phyloP scores from a whole-genome alignment of 2,329 filamentous ascomycete species.

The Trichoderma afroharzianum region DNA sequence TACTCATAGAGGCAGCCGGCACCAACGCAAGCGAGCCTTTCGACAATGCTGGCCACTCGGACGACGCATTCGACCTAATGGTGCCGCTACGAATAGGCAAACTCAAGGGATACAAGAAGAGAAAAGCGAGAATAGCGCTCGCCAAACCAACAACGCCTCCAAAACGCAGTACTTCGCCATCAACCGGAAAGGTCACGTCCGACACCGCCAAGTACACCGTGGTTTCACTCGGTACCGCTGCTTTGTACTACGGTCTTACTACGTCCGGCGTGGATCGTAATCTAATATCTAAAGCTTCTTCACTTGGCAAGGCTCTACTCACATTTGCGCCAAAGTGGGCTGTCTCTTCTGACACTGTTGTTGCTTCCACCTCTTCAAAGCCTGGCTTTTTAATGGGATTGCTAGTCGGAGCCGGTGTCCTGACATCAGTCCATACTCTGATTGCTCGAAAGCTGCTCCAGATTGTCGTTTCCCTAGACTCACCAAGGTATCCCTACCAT shows the following conservation, averaged over 20 bases:
- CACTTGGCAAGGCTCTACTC: background rate
- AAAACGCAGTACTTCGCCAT: background rate
- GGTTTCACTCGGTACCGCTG: background rate
- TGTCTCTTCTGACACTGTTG: background rate
- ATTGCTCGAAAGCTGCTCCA: background rate
- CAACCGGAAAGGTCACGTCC: fast-evolving
- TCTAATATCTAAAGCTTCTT: background rate
- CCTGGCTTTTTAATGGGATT: background rate
- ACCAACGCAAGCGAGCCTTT: background rate
- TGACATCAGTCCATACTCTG: background rate
- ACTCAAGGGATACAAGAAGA: background rate
- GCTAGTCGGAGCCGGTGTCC: background rate
- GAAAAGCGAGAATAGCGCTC: background rate
- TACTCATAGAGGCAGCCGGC: background rate
- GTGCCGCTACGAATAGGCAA: background rate
- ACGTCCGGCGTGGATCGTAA: background rate
- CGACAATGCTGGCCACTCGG: background rate
- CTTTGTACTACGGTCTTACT: background rate
- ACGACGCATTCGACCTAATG: background rate
- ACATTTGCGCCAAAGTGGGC: background rate
- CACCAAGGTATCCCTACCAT: background rate
- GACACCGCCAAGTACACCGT: background rate
- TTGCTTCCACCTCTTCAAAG: background rate
- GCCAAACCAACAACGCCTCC: background rate
- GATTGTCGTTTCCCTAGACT: background rate